These are phyloP conservation scores for Thalassiosira exigua DNA, from an alignment of 352 stramenopile species.

Conservation along the genomic window DNA sequence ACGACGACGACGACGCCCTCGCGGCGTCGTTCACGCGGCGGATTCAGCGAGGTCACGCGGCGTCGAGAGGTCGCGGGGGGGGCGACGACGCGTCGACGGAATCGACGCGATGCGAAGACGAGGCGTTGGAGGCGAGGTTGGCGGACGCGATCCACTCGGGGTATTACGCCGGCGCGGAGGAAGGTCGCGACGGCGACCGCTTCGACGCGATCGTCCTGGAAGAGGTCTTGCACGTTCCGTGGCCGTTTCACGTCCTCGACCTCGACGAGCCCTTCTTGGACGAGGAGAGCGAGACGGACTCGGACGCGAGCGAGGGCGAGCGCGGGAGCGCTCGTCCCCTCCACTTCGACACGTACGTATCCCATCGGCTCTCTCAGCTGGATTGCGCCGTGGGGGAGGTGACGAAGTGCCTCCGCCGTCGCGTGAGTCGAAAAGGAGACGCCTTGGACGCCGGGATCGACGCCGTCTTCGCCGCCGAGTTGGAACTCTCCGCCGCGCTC, in stretches of 20 bases:
- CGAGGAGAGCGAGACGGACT: slow-evolving; percentile 28
- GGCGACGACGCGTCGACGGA: background rate
- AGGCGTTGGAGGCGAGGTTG: slow-evolving; percentile 41
- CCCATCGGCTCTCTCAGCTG: slow-evolving; percentile 55
- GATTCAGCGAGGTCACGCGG: slow-evolving; percentile 43
- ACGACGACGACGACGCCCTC: slow-evolving; percentile 24
- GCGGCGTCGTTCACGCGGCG: slow-evolving; percentile 48
- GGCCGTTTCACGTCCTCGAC: slow-evolving; percentile 58
- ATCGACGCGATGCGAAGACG: slow-evolving; percentile 26
- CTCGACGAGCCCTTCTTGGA: slow-evolving; percentile 51
- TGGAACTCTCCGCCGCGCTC: slow-evolving; percentile 43
- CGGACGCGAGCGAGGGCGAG: slow-evolving; percentile 20
- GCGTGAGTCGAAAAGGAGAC: slow-evolving; percentile 43
- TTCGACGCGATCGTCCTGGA: slow-evolving; percentile 62
- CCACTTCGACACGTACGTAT: slow-evolving; percentile 66
- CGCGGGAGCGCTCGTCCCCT: slow-evolving; percentile 31
- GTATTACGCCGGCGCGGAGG: slow-evolving; percentile 41
- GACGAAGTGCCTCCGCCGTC: slow-evolving; percentile 45
- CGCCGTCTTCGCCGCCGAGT: slow-evolving; percentile 45
- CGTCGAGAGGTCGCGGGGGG: background rate
- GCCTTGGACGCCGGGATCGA: slow-evolving; percentile 39
- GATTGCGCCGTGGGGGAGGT: slow-evolving; percentile 44
- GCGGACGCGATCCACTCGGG: slow-evolving; percentile 46
- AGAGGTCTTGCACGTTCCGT: slow-evolving; percentile 57
- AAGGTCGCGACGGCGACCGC: slow-evolving; percentile 27